Conservation (phyloP, 139 green algal genomes). For the Spirogloea muscicola region DNA sequence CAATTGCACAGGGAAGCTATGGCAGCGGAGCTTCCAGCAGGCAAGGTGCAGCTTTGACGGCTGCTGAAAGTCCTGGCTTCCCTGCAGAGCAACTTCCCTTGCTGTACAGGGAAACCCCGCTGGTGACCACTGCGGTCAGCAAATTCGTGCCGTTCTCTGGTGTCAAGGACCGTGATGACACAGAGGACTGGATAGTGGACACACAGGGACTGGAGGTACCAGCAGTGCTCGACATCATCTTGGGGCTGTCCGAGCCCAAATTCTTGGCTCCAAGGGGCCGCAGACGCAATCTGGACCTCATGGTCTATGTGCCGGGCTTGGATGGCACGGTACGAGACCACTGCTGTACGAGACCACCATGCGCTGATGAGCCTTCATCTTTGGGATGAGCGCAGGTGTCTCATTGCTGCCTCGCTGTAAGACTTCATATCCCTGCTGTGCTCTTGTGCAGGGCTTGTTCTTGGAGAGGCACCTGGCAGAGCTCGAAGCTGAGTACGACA, state of each 20-base stretch:
- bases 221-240: neutral
- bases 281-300: constrained; percentile 10
- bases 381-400: too few relatives aligned
- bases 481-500: neutral
- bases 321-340: constrained; percentile 1
- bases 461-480: constrained; percentile 3
- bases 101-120: too few relatives aligned
- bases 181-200: constrained; percentile 2
- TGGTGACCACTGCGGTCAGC: too few relatives aligned
- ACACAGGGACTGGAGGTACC: neutral
- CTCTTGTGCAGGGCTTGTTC: constrained; percentile 25
- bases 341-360: neutral
- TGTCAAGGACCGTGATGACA: constrained; percentile 1
- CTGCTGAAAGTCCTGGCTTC: too few relatives aligned
- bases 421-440: too few relatives aligned
- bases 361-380: constrained; percentile 3
- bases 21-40: too few relatives aligned
- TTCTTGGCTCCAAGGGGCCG: constrained; percentile 30
- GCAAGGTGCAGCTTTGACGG: too few relatives aligned
- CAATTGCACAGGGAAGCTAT: too few relatives aligned
- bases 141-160: too few relatives aligned
- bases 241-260: constrained; percentile 1
- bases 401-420: too few relatives aligned
- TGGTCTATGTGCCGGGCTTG: constrained; percentile 18
- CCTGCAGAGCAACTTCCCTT: too few relatives aligned